phyloP scores from a whole-genome alignment of 129 eudicot genomes.

The Pulicaria dysenterica region DNA sequence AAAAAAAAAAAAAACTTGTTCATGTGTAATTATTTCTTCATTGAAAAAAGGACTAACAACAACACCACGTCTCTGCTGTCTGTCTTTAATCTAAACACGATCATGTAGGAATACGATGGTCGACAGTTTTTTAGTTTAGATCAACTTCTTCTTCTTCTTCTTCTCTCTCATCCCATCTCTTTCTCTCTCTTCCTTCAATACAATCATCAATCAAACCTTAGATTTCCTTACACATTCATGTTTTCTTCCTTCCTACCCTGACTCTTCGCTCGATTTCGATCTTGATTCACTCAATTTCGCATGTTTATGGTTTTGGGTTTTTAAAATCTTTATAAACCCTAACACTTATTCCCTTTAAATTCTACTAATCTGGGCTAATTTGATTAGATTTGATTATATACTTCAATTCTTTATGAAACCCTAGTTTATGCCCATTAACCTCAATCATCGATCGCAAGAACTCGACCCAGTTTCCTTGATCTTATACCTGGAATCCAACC shows the following conservation, averaged over 20 bases:
- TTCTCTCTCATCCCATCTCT: conserved; percentile 3
- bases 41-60: not conserved
- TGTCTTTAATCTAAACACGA: not conserved
- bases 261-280: conserved; percentile 17
- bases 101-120: not conserved
- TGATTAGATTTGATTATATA: not conserved
- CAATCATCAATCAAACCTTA: conserved; percentile 21
- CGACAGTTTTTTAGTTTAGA: conserved; percentile 11
- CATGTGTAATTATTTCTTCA: too few species aligned
- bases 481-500: not conserved
- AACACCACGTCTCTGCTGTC: conserved; percentile 20
- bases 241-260: conserved; percentile 9
- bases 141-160: not conserved
- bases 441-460: not conserved
- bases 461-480: conserved; percentile 5
- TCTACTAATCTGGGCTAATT: not conserved
- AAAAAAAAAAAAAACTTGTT: too few species aligned
- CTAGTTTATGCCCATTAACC: not conserved
- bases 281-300: conserved; percentile 9
- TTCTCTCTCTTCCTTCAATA: conserved; percentile 27
- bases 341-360: conserved; percentile 12
- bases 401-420: conserved; percentile 29
- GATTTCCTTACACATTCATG: conserved; percentile 15
- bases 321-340: conserved; percentile 25
- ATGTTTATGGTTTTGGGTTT: conserved; percentile 26